Conservation (phyloP, 2,329 filamentous ascomycete species). For the Epichloe aotearoae region DNA sequence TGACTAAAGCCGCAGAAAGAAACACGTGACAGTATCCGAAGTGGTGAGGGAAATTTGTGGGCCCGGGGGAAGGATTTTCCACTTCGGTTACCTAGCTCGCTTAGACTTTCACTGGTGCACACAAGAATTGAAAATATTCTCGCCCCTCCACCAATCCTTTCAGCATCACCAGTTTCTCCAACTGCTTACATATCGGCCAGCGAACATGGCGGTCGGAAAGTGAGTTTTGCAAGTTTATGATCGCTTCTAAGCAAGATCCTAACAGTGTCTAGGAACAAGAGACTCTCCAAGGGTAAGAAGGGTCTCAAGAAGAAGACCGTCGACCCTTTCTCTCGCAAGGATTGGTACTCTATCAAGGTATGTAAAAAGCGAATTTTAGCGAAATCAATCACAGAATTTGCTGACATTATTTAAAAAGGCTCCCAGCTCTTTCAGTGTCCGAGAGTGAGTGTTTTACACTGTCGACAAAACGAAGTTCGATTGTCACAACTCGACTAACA, state of each 20-base stretch:
- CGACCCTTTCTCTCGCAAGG: constrained; percentile 97
- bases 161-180: constrained; percentile 30
- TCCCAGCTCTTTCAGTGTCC: constrained; percentile 84
- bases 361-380: constrained; percentile 11
- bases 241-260: constrained; percentile 1
- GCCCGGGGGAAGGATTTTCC: constrained; percentile 10
- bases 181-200: constrained; percentile 32
- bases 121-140: constrained; percentile 28
- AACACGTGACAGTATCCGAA: no score
- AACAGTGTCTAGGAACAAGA: constrained; percentile 71
- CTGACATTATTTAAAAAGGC: constrained; percentile 40
- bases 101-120: constrained; percentile 27
- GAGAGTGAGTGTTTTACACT: constrained; percentile 62
- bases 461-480: neutral
- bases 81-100: constrained; percentile 17
- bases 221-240: constrained; percentile 22
- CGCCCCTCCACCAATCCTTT: constrained; percentile 27
- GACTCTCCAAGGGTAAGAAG: constrained; percentile 99
- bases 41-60: neutral
- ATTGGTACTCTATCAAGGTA: constrained; percentile 97
- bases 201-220: constrained; percentile 50
- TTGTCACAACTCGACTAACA: constrained; percentile 1
- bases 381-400: neutral
- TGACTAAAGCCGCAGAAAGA: no score
- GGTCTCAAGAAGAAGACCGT: constrained; percentile 98